A percentile compares a stretch with the other conserved stretches of the same genome.
Conservation (phyloP, 345 rosid species). For the Dimocarpus longan region DNA sequence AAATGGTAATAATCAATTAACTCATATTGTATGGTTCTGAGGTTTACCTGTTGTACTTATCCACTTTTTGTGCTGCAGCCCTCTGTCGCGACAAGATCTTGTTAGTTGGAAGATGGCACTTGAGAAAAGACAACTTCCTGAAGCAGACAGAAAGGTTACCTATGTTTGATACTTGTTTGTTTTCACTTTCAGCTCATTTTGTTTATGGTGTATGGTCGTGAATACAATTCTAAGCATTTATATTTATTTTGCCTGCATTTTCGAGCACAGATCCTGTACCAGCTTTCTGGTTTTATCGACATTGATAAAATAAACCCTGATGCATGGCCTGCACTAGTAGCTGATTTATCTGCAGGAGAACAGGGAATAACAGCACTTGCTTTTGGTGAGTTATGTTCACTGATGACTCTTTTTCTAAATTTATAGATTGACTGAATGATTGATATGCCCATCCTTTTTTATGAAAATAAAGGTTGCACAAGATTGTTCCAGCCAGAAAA, state of each 20-base stretch:
- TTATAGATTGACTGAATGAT: constrained; percentile 22
- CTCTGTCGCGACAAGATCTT: constrained; percentile 92
- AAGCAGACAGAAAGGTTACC: constrained; percentile 75
- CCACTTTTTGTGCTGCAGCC: constrained; percentile 42
- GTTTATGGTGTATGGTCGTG: constrained; percentile 1
- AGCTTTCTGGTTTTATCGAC: constrained; percentile 83
- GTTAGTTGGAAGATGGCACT: constrained; percentile 97
- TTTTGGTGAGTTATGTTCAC: constrained; percentile 66
- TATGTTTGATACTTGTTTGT: constrained; percentile 4
- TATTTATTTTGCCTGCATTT: constrained; percentile 16
- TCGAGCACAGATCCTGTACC: constrained; percentile 54
- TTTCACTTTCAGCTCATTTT: background rate
- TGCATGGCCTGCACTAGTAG: constrained; percentile 93
- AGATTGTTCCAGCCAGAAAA: constrained; percentile 88
- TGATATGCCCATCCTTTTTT: constrained; percentile 10
- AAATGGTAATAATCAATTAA: background rate
- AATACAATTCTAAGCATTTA: constrained; percentile 1
- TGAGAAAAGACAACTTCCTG: constrained; percentile 80
- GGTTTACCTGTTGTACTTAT: constrained; percentile 16
- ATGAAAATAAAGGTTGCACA: constrained; percentile 61
- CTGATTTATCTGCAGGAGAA: constrained; percentile 85
- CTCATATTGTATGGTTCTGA: background rate
- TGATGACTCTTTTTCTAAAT: constrained; percentile 11
- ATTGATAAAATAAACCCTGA: constrained; percentile 75
- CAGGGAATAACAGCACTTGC: constrained; percentile 86